Evolutionary conservation across 2,329 filamentous ascomycete genomes (phyloP), one percentile per base, ranked within the genome.

Genomic region (Fusarium brevicatenulatum): DNA sequence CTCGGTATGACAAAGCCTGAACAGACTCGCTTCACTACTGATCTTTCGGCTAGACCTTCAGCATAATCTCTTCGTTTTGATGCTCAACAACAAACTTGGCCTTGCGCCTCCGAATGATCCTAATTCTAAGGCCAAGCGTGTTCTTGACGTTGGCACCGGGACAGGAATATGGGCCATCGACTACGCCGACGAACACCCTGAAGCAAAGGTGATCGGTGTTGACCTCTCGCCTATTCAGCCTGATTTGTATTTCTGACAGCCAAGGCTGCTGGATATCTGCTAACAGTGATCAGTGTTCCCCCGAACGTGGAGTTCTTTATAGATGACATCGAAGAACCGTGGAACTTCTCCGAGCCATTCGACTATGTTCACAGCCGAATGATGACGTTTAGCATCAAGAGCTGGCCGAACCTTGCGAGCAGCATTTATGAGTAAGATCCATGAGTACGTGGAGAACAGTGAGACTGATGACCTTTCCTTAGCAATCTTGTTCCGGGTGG

Each of bases 341-440:
- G 73, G 71, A 65, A 59, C 12, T 64, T 64, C 25, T 56, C 56
- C 4, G 46, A 70, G 6, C 73, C 62, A 3, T 76, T 76, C n/a
- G 71, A 76, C 40, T 76, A 76, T 15, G 28, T 76, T 32, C 71
- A 76, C 21, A 76, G 73, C 13, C 59, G 73, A 1, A 63, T 76
- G 62, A 74, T 76, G 73, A 74, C 68, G 0, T 76, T 68, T 9
- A 74, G 71, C 4, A 68, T 76, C 30, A 71, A 62, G 25, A 67
- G 70, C 2, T 76, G 73, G 73, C 63, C 68, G 0, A 63, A 55
- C 3, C 66, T 70, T 12, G 43, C 44, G 0, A 37, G 39, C 3
- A 72, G 40, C 3, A 66, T 76, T 9, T 74, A 64, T 6, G 50
- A 70, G 73, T 76, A 58, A 54, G 58, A 28, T 2, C 0, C 1